Evolutionary conservation across 345 rosid genomes (phyloP), one percentile per base, ranked within the genome.

Genomic region (Eucalyptus brandiana): DNA sequence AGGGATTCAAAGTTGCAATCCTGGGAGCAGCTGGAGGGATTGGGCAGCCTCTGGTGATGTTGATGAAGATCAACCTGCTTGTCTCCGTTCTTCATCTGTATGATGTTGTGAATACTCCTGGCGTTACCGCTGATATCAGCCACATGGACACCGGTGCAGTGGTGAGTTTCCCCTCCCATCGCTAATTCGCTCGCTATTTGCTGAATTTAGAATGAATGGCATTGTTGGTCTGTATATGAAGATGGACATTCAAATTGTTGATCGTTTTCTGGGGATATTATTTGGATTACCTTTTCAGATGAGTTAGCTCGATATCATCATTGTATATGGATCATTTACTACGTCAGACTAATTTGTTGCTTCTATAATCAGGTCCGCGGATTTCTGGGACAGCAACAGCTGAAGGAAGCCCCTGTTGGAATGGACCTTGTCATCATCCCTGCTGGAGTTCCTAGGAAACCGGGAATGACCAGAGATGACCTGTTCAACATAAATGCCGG

Each of bases 401-500:
- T 98, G 91, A 96, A 95, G 91, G 96, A 94, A 87, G 99, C 99
- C 7, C 96, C 96, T 49, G 95, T 92, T n/a, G 99, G 99, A 86
- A 97, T 97, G 97, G 97, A 98, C 92, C 94, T 97, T 88, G 96
- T 96, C 88, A 92, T 98, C 48, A 96, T 98, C 88, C 99, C 99
- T 37, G 99, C 99, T 32, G 99, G 99, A 88, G 95, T 98, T 92
- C 99, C 98, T 8, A 95, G 99, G 93, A 98, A 97, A 89, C 99
- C 98, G 17, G 99, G 99, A 91, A 98, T 98, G 99, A 98, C 97
- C 4, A 96, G 99, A 86, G 99, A 98, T 91, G 99, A 98, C 94
- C 95, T 98, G 45, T 98, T 97, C 93, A 97, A 96, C 88, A 97
- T 98, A 88, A 98, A 97, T 93, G 96, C 99, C 37, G 99, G 99